A percentile compares a stretch with the other conserved stretches of the same genome.
These are phyloP conservation scores for Artemisia argyi DNA, from an alignment of 129 eudicot species.

Conservation along the genomic window DNA sequence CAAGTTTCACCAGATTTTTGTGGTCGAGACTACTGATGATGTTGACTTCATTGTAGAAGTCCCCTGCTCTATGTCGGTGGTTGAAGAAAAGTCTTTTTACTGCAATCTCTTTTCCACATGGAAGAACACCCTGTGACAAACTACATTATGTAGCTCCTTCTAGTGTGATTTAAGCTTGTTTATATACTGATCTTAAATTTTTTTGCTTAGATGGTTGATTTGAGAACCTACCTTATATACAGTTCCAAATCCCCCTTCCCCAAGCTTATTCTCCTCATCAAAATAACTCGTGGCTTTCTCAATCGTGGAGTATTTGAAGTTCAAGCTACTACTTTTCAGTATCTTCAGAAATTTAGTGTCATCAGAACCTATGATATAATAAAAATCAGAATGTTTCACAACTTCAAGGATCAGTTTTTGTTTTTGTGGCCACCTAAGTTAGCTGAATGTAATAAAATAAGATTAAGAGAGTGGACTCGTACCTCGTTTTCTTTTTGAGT, in stretches of 20 bases:
- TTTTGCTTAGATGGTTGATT: background rate
- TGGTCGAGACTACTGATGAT: slow-evolving; percentile 74
- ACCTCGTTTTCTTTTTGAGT: slow-evolving; percentile 56
- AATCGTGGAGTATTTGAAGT: slow-evolving; percentile 68
- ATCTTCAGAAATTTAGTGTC: slow-evolving; percentile 48
- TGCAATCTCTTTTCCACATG: slow-evolving; percentile 80
- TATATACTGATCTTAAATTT: background rate
- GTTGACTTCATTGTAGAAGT: slow-evolving; percentile 78
- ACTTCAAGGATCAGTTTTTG: background rate
- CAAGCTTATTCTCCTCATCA: slow-evolving; percentile 80
- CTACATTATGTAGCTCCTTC: background rate
- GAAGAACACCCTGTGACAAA: slow-evolving; percentile 64
- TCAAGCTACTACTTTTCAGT: slow-evolving; percentile 61
- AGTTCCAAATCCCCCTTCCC: slow-evolving; percentile 90
- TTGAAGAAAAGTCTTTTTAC: slow-evolving; percentile 92
- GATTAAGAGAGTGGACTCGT: slow-evolving; percentile 2
- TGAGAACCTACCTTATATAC: slow-evolving; percentile 65
- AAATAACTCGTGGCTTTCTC: slow-evolving; percentile 74
- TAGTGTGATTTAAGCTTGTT: background rate
- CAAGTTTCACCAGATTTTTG: slow-evolving; percentile 67
- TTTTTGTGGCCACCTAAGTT: no score
- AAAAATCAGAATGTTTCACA: background rate
- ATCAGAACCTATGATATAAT: slow-evolving; percentile 36
- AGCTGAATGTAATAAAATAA: background rate
- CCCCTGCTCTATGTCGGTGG: slow-evolving; percentile 76